Conservation (phyloP, 805 yeast species). For the Aciculoconidium aculeatum region DNA sequence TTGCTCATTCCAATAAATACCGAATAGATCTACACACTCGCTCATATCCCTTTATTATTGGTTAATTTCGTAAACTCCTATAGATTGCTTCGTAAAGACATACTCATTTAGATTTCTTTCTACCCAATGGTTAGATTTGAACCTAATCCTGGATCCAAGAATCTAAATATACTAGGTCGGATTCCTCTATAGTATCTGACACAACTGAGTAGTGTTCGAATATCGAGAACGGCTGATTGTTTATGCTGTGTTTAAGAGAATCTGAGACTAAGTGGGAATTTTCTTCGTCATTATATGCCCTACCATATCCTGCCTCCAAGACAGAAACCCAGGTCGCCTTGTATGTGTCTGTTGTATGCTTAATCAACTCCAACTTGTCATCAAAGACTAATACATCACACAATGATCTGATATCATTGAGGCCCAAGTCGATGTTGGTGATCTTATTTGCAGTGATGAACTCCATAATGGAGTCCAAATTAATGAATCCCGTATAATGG, state of each 20-base stretch:
- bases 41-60: too few species aligned
- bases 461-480: constrained; percentile 65
- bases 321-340: constrained; percentile 82
- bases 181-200: constrained; percentile 29
- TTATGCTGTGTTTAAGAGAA: constrained; percentile 7
- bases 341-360: constrained; percentile 53
- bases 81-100: too few species aligned
- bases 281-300: constrained; percentile 19
- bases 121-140: too few species aligned
- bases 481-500: constrained; percentile 57
- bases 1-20: too few species aligned
- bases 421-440: constrained; percentile 73
- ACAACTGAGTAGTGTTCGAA: constrained; percentile 38
- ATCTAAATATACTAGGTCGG: constrained; percentile 43
- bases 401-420: constrained; percentile 68
- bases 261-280: constrained; percentile 8
- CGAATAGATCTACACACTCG: too few species aligned
- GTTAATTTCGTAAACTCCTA: too few species aligned
- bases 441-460: constrained; percentile 70
- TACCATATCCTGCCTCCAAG: constrained; percentile 58
- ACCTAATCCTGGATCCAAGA: constrained; percentile 35
- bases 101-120: too few species aligned
- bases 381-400: constrained; percentile 88
- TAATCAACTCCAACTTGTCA: constrained; percentile 67
- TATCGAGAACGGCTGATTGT: constrained; percentile 26